Conservation (phyloP, 495 filamentous ascomycete genomes). For the Penicillium pulvis region DNA sequence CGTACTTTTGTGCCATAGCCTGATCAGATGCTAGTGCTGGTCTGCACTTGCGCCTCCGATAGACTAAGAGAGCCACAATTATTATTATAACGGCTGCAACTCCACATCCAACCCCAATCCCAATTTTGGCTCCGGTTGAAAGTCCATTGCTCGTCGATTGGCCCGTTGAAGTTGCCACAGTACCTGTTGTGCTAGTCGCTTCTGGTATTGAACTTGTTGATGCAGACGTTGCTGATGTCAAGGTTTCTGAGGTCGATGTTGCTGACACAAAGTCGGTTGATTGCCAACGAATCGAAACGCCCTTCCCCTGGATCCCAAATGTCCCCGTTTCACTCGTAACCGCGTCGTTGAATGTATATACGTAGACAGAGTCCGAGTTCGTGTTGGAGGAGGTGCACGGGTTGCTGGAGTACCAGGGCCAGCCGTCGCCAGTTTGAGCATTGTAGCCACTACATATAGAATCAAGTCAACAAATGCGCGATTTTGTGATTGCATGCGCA, state of each 20-base stretch:
- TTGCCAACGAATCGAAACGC: slow-evolving; percentile 10
- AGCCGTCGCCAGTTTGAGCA: slow-evolving; percentile 3
- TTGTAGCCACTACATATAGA: slow-evolving; percentile 1
- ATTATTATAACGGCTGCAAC: not conserved
- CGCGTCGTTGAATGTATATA: not conserved
- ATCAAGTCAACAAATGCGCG: not conserved
- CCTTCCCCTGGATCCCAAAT: slow-evolving; percentile 6
- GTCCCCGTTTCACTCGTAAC: not conserved
- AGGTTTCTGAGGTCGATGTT: not conserved
- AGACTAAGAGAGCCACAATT: not conserved
- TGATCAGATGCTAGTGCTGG: not conserved
- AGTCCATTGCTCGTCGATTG: not conserved
- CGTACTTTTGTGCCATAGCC: not conserved
- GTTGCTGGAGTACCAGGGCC: slow-evolving; percentile 7
- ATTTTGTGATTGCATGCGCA: not conserved
- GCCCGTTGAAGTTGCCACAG: not conserved
- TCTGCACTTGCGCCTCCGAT: not conserved
- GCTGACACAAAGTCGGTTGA: not conserved
- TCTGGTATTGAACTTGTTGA: not conserved
- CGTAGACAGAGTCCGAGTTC: not conserved
- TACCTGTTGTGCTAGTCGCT: not conserved
- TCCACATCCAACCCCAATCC: not conserved
- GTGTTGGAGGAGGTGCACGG: slow-evolving; percentile 8
- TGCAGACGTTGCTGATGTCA: not conserved
- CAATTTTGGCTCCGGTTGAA: not conserved